phyloP scores from a whole-genome alignment of 1,284 basidiomycete species.

The Chondrostereum purpureum region DNA sequence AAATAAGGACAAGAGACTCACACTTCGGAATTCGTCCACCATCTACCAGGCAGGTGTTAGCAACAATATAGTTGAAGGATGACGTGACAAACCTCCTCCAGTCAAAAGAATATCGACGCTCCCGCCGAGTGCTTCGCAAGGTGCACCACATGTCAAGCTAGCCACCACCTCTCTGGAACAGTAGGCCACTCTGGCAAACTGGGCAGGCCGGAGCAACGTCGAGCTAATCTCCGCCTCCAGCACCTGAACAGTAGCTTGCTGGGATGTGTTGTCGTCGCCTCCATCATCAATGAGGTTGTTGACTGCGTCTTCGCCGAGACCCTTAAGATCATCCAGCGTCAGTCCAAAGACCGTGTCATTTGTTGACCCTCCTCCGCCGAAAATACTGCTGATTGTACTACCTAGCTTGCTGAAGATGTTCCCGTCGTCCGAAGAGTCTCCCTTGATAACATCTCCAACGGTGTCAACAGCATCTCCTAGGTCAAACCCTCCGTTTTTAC shows the following conservation, averaged over 20 bases:
- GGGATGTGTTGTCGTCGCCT: not conserved
- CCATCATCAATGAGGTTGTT: not conserved
- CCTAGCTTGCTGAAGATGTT: not conserved
- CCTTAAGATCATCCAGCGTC: not conserved
- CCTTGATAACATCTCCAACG: not conserved
- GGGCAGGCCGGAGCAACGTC: not conserved
- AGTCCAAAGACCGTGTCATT: not conserved
- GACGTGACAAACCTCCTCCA: constrained; percentile 23
- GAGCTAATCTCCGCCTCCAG: not conserved
- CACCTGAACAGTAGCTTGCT: not conserved
- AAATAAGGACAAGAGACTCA: constrained; percentile 15
- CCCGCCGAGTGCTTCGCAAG: constrained; percentile 25
- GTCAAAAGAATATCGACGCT: constrained; percentile 27
- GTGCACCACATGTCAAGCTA: constrained; percentile 29
- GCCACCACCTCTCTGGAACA: constrained; percentile 27
- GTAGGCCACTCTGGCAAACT: constrained; percentile 28
- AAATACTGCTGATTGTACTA: not conserved
- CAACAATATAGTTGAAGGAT: constrained; percentile 6
- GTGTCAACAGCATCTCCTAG: not conserved
- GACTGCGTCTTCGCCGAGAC: not conserved
- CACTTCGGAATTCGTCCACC: constrained; percentile 27
- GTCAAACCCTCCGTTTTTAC: not conserved
- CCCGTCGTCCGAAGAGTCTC: not conserved
- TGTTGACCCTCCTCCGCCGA: not conserved
- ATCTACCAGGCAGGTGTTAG: no score